These are phyloP conservation scores for Xylaria grammica DNA, from an alignment of 495 filamentous ascomycete species.

Conservation along the genomic window DNA sequence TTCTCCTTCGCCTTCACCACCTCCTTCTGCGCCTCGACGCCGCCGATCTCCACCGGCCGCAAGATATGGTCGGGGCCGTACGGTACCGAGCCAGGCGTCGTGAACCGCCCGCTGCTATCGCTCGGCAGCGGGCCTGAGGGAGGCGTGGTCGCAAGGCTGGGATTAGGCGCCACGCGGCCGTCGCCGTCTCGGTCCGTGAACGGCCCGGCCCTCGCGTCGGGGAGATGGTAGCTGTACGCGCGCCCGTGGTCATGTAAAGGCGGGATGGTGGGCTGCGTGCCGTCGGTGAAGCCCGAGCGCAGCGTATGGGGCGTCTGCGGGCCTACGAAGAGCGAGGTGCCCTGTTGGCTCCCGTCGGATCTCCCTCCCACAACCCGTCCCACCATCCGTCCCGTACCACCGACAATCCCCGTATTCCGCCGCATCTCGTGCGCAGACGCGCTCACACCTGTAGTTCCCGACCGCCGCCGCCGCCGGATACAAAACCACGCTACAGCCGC, in stretches of 20 bases:
- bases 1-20: neutral
- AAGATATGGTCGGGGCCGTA: slow-evolving; percentile 16
- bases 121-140: slow-evolving; percentile 22
- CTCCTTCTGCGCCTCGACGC: slow-evolving; percentile 8
- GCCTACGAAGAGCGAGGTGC: slow-evolving; percentile 4
- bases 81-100: neutral
- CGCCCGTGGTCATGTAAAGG: slow-evolving; percentile 30
- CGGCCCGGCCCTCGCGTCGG: slow-evolving; percentile 39
- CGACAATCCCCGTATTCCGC: slow-evolving; percentile 14
- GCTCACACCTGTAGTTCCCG: neutral
- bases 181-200: slow-evolving; percentile 35
- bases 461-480: slow-evolving; percentile 36
- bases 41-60: slow-evolving; percentile 17
- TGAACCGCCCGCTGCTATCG: neutral
- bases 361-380: slow-evolving; percentile 9
- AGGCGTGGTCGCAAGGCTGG: slow-evolving; percentile 17
- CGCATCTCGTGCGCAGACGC: slow-evolving; percentile 14
- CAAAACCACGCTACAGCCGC: slow-evolving; percentile 44
- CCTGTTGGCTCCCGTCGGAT: neutral
- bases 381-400: slow-evolving; percentile 11
- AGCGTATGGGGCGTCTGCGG: neutral
- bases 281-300: slow-evolving; percentile 8
- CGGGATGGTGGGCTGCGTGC: slow-evolving; percentile 29
- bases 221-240: slow-evolving; percentile 41
- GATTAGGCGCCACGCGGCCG: neutral